Base-by-base conservation (phyloP, 208 protist species). In the Leptomonas pyrrhocoris region DNA sequence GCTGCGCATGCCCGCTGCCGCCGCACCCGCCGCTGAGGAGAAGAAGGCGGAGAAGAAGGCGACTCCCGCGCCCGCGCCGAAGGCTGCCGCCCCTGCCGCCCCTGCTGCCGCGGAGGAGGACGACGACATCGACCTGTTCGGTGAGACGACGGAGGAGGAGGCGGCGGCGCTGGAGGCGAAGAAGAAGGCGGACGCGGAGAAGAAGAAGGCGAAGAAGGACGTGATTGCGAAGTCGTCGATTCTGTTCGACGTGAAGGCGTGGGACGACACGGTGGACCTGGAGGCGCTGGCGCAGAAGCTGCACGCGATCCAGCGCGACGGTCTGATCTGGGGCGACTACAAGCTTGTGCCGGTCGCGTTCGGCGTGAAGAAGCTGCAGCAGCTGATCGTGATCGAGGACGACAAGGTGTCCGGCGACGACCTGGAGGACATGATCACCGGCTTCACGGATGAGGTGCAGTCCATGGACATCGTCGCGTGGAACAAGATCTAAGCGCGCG, bases 311-410 rank as follows among this genome's bases (percentile, higher is more conserved):
- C 25, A 90, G 68, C 91, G 89, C 62, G 88, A 95, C 43, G 96
- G 96, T 43, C 91, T 98, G n/a, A 50, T 94, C 18, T 98, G 96
- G 94, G 93, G 94, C 71, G 84, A 92, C 62, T 73, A 89, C 75
- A 97, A 98, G 83, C 79, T 97, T 19, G 83, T 95, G 53, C 85
- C 94, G 16, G 81, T 98, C 28, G 97, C 92, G 38, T 98, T 96
- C 72, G 97, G 97, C 66, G 93, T 98, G 51, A 98, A 98, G 85
- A 98, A 98, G 86, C 86, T 98, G n/a, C 86, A 97, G 75, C 95
- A 97, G 80, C 85, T 93, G 57, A 86, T 88, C 62, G 87, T 97
- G 38, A 94, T 98, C 80, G 96, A 97, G 83, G 97, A 98, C 85
- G 94, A 97, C 78, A 97, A 97, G 85, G 84, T 98, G 59, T 94